A percentile compares a stretch with the other conserved stretches of the same genome.
These are phyloP conservation scores for Lepraria neglecta DNA, from an alignment of 495 filamentous ascomycete species.

Conservation along the genomic window DNA sequence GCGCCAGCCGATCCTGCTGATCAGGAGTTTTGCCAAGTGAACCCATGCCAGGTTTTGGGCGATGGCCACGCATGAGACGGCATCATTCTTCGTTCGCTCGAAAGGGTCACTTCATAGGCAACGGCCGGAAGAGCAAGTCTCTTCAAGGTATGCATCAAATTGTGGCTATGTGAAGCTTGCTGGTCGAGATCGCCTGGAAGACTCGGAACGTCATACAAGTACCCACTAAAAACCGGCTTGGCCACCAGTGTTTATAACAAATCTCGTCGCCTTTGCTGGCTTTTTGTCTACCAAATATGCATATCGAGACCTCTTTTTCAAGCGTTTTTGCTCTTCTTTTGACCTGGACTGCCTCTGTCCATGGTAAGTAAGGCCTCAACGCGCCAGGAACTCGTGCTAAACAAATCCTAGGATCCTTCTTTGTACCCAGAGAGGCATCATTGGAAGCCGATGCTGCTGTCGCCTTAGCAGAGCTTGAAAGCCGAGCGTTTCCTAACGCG, in stretches of 20 bases:
- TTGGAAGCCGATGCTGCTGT: slow-evolving; percentile 5
- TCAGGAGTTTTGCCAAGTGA: neutral
- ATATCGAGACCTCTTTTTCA: neutral
- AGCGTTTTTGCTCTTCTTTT: neutral
- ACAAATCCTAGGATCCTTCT: slow-evolving; percentile 1
- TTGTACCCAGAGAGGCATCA: neutral
- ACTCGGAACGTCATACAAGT: neutral
- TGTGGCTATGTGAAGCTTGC: neutral
- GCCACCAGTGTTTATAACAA: neutral
- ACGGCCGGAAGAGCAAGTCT: neutral
- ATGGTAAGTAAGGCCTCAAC: neutral
- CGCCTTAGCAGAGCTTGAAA: slow-evolving; percentile 2
- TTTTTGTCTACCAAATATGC: neutral
- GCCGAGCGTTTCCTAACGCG: slow-evolving; percentile 40
- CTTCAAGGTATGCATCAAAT: neutral
- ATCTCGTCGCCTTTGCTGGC: neutral
- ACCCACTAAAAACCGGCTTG: neutral
- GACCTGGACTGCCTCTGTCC: neutral
- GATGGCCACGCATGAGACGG: neutral
- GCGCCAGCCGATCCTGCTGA: neutral
- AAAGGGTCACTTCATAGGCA: too few relatives aligned
- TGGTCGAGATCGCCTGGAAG: neutral
- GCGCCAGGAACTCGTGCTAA: neutral
- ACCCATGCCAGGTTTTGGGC: neutral
- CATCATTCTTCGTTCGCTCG: neutral